Evolutionary conservation across 257 asterid genomes (phyloP), one percentile per base, ranked within the genome.

Genomic region (Capsicum chinense): DNA sequence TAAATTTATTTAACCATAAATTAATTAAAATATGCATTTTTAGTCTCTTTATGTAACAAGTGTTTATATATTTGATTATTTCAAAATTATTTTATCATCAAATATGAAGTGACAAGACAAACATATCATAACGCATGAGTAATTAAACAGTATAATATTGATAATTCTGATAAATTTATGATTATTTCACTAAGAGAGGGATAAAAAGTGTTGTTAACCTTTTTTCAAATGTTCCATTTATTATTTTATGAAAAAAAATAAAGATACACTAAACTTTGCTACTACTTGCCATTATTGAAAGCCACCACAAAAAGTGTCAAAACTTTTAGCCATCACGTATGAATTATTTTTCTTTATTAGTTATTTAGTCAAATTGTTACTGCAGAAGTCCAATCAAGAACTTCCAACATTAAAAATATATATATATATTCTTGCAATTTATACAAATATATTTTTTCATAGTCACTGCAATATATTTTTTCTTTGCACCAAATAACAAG

Each of bases 321-420:
- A 35, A 54, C 64, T 26, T 54, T 52, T 78, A 78, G 82, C 82
- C 82, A 54, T 78, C 82, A 74, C 13, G 50, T 74, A 50, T 11
- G 44, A 74, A 50, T 11, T 5, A 26, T 74, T 44, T 21, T 50
- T n/a, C 3, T 50, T 48, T 74, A 19, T 12, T 19, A 73, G 0
- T 48, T 2, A 48, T 48, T 48, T 67, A 50, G 80, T 21, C 80
- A 74, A 74, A 19, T 50, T 74, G 13, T 50, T 74, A 74, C 19
- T 21, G 1, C 80, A 47, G 11, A 14, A n/a, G 57, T n/a, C 79
- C 15, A 44, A 44, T 11, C 6, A 37, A 71, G 39, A 26, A 44
- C 39, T 71, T 9, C 10, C n/a, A 39, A n/a, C 60, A 42, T 48
- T 19, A 5, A 73, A 19, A 73, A n/a, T 5, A 48, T 19, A 5